phyloP scores from a whole-genome alignment of 352 stramenopile species.

The Phytophthora hybrid region DNA sequence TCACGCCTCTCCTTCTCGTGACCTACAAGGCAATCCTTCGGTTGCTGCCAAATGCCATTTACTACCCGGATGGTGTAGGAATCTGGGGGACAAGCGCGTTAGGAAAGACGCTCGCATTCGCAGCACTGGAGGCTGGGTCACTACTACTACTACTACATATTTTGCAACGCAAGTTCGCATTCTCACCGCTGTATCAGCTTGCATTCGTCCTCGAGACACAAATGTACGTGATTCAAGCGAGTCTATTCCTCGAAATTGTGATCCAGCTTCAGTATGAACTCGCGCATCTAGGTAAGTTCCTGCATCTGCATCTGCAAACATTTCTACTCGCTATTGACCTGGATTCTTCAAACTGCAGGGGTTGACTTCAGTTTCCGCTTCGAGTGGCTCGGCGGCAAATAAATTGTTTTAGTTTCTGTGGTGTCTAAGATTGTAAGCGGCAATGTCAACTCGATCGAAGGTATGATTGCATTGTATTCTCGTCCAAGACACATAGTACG shows the following conservation, averaged over 20 bases:
- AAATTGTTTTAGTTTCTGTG: background rate
- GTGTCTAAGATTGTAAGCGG: no score
- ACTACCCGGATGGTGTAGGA: conserved; percentile 27
- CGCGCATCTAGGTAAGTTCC: conserved; percentile 3
- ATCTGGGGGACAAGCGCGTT: background rate
- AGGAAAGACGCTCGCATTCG: background rate
- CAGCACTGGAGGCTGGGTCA: background rate
- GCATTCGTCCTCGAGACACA: conserved; percentile 3
- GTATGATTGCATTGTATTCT: no score
- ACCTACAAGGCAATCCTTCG: conserved; percentile 39
- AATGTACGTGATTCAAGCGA: conserved; percentile 1
- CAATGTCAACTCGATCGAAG: no score
- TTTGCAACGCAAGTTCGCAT: background rate
- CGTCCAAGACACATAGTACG: no score
- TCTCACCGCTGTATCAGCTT: background rate
- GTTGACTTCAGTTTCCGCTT: conserved; percentile 16
- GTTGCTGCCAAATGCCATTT: conserved; percentile 39
- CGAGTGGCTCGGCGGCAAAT: background rate
- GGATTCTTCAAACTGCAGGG: background rate
- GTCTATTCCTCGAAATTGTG: background rate
- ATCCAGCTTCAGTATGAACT: conserved; percentile 9
- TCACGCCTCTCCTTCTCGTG: conserved; percentile 36
- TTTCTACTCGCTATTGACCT: background rate
- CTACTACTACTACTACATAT: background rate
- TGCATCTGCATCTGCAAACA: background rate